Evolutionary conservation across 2,329 filamentous ascomycete genomes (phyloP), one percentile per base, ranked within the genome.

Genomic region (Xylariomycetidae sp.): DNA sequence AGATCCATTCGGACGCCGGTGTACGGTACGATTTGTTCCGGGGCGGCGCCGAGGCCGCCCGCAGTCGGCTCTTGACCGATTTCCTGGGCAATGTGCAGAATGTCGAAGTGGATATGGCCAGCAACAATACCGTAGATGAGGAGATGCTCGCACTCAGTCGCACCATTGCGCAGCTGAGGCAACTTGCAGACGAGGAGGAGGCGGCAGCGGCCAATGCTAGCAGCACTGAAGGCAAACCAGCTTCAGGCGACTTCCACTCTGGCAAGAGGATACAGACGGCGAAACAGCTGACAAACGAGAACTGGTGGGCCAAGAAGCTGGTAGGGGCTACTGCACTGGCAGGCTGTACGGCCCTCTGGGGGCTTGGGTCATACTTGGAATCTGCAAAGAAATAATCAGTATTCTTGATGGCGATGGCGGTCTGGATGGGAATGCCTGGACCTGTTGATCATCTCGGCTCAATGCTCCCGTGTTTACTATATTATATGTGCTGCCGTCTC

Each of bases 41-140:
- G 0, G 90, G 88, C 9, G 89, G 87, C 6, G 84, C 88, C 48
- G 68, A 79, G 6, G 80, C 74, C 8, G 90, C 85, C 0, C 74
- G 89, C 34, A 77, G 82, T 47, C 79, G 89, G 25, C 72, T 92
- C 19, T 79, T 98, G 25, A 93, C 94, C 50, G 92, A 98, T 57
- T 98, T 98, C 63, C 96, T 98, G 44, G 92, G 92, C 16, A 98
- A 96, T 56, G 88, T 96, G 10, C 92, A 98, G 58, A 94, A 90
- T 48, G 89, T 98, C 4, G 92, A 96, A 61, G 78, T 96, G 4
- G 85, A 92, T 46, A 71, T 70, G 17, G 65, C 68, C 27, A 69
- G 73, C 37, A 74, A 72, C 39, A 62, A 66, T 34, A 73, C 64
- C 23, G 71, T 78, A 28, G 78, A 80, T 31, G 81, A 89, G 47